A percentile compares a stretch with the other conserved stretches of the same genome.
These are phyloP conservation scores for Gloeostereum incarnatum DNA, from an alignment of 768 basidiomycete genomes.

Conservation along the genomic window DNA sequence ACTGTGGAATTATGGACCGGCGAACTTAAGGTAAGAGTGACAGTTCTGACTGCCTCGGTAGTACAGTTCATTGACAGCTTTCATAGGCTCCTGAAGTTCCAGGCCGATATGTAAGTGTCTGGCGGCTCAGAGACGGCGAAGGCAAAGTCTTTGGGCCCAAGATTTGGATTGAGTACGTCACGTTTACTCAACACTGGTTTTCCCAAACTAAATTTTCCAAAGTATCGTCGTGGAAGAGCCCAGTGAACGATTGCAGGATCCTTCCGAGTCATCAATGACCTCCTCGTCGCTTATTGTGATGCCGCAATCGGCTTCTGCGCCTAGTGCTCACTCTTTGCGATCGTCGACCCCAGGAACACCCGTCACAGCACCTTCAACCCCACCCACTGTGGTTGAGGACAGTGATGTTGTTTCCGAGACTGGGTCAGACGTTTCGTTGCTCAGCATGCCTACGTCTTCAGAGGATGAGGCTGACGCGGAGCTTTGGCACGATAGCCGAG, in stretches of 20 bases:
- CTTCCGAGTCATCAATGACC: constrained; percentile 43
- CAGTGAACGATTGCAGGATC: constrained; percentile 14
- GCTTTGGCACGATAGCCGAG: constrained; percentile 52
- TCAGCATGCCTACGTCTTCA: constrained; percentile 53
- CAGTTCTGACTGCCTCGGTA: not conserved
- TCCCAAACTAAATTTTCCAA: constrained; percentile 1
- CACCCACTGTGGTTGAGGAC: not conserved
- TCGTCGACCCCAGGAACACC: constrained; percentile 9
- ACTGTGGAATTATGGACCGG: constrained; percentile 60
- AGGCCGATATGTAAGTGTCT: constrained; percentile 70
- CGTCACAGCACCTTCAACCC: constrained; percentile 5
- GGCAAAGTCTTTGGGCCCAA: constrained; percentile 61
- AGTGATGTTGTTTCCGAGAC: constrained; percentile 24
- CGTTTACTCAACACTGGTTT: not conserved
- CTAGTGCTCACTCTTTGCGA: not conserved
- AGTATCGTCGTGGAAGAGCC: constrained; percentile 66
- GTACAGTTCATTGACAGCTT: not conserved
- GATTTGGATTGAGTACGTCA: constrained; percentile 71
- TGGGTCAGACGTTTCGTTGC: constrained; percentile 44
- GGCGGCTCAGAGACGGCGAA: constrained; percentile 54
- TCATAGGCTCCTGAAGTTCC: constrained; percentile 61
- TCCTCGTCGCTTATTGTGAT: constrained; percentile 64
- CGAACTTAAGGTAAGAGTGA: constrained; percentile 56
- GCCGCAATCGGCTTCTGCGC: constrained; percentile 32
- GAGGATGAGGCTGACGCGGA: constrained; percentile 41